Conservation (phyloP, 2,329 filamentous ascomycete genomes). For the Sarocladium kiliense region DNA sequence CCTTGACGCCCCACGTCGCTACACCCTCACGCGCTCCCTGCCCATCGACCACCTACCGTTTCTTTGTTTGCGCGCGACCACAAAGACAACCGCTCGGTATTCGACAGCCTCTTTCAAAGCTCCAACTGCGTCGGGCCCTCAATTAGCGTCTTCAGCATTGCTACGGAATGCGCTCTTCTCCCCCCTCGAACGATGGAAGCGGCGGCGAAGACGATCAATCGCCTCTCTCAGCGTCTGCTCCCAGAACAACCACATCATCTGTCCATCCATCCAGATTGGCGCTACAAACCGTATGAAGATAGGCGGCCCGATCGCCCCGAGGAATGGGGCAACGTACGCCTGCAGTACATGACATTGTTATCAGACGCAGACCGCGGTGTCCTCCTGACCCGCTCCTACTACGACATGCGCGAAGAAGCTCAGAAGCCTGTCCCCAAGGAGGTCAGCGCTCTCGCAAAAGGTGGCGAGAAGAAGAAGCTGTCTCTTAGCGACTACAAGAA, state of each 20-base stretch:
- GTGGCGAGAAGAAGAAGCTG: slow-evolving; percentile 47
- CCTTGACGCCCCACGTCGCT: slow-evolving; percentile 9
- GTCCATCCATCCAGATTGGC: slow-evolving; percentile 41
- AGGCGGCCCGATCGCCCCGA: slow-evolving; percentile 36
- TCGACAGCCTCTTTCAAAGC: neutral
- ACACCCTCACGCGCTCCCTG: neutral
- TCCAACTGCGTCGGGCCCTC: neutral
- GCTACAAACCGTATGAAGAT: slow-evolving; percentile 39
- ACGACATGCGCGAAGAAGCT: slow-evolving; percentile 51
- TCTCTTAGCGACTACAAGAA: slow-evolving; percentile 57
- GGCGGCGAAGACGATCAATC: slow-evolving; percentile 52
- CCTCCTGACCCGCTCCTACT: slow-evolving; percentile 51
- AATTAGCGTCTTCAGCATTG: neutral
- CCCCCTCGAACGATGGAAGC: slow-evolving; percentile 49
- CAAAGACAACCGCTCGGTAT: neutral
- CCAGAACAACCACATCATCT: slow-evolving; percentile 50
- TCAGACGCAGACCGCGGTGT: slow-evolving; percentile 54
- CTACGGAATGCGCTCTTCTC: slow-evolving; percentile 11
- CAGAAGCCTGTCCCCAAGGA: slow-evolving; percentile 35
- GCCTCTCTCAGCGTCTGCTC: slow-evolving; percentile 45
- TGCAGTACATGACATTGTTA: slow-evolving; percentile 54
- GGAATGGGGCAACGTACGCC: slow-evolving; percentile 42
- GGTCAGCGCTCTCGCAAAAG: slow-evolving; percentile 33
- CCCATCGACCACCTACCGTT: neutral
- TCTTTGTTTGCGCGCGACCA: slow-evolving; percentile 5